These are phyloP conservation scores for Plasmodium ovale DNA, from an alignment of 169 alveolate species.

Conservation along the genomic window DNA sequence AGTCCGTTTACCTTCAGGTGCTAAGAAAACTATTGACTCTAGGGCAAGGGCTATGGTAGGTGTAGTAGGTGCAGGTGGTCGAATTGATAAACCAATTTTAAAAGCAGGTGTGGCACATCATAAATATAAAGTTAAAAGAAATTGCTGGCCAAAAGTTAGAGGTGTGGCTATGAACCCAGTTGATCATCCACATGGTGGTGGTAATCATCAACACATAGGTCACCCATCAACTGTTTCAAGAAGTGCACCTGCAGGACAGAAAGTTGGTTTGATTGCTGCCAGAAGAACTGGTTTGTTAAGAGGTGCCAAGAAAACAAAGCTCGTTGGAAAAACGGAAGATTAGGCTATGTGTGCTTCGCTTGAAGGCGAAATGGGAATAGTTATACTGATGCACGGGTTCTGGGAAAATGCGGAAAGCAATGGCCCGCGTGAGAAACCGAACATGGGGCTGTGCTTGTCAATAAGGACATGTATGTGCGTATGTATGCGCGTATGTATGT, in stretches of 20 bases:
- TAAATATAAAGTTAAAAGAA: conserved; percentile 98
- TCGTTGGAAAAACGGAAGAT: conserved; percentile 77
- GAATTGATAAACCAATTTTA: conserved; percentile 98
- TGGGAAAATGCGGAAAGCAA: too few species aligned
- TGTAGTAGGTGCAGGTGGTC: conserved; percentile 99
- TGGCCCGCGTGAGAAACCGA: too few species aligned
- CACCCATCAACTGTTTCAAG: conserved; percentile 99
- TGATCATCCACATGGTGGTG: conserved; percentile 99
- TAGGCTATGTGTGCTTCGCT: background rate
- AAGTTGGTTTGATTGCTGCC: conserved; percentile 99
- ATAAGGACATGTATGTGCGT: background rate
- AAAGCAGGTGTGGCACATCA: conserved; percentile 99
- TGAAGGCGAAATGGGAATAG: background rate
- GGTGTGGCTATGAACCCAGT: conserved; percentile 99
- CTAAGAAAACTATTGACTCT: conserved; percentile 94
- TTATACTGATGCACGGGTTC: too few species aligned
- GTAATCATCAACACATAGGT: conserved; percentile 99
- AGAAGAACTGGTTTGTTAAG: conserved; percentile 99
- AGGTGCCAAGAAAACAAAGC: conserved; percentile 95
- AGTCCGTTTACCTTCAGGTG: conserved; percentile 98
- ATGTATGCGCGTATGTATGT: conserved; percentile 3
- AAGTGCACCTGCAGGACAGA: conserved; percentile 98
- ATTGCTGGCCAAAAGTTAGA: conserved; percentile 99
- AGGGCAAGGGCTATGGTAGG: conserved; percentile 98
- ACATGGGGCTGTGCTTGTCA: too few species aligned